Percentiles rank a stretch among this genome's conserved stretches.
Evolutionary conservation across 495 filamentous ascomycete species (phyloP).

Genomic region (Immersiella caudata): DNA sequence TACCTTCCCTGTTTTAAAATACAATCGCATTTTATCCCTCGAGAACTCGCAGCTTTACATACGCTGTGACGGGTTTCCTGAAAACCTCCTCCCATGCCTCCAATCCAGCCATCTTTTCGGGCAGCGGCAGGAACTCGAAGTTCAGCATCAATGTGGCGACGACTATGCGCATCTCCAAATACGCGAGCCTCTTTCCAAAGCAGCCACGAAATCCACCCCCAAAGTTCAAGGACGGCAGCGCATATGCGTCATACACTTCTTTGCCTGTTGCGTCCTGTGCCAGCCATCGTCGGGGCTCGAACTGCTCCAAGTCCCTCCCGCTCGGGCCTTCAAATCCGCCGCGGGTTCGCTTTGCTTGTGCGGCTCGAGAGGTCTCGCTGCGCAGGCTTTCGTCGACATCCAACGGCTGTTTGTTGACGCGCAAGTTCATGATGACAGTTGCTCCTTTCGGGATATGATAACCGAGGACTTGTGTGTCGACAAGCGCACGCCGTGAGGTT

Average conservation of each 20-base stretch:
- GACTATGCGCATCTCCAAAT: constrained; percentile 34
- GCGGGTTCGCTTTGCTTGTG: constrained; percentile 24
- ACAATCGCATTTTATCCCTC: no score
- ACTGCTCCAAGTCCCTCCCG: constrained; percentile 29
- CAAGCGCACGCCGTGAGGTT: constrained; percentile 29
- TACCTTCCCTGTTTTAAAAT: no score
- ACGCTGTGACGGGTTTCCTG: constrained; percentile 2
- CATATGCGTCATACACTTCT: constrained; percentile 33
- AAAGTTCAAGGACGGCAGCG: constrained; percentile 30
- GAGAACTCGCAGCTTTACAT: constrained; percentile 18
- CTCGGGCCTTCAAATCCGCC: constrained; percentile 18
- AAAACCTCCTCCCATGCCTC: constrained; percentile 19
- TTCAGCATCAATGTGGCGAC: constrained; percentile 30
- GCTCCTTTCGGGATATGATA: constrained; percentile 41
- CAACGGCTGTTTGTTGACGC: constrained; percentile 9
- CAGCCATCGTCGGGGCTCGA: constrained; percentile 40
- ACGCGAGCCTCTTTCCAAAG: constrained; percentile 31
- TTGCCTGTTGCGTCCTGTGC: constrained; percentile 23
- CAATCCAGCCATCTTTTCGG: constrained; percentile 23
- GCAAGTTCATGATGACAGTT: constrained; percentile 29
- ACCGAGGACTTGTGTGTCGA: constrained; percentile 40
- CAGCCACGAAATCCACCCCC: constrained; percentile 34
- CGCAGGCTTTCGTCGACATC: constrained; percentile 23
- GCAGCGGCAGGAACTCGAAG: constrained; percentile 36
- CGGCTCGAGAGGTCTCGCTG: constrained; percentile 24